A percentile compares a stretch with the other conserved stretches of the same genome.
These are phyloP conservation scores for Chamaenerion angustifolium DNA, from an alignment of 345 rosid species.

Conservation along the genomic window DNA sequence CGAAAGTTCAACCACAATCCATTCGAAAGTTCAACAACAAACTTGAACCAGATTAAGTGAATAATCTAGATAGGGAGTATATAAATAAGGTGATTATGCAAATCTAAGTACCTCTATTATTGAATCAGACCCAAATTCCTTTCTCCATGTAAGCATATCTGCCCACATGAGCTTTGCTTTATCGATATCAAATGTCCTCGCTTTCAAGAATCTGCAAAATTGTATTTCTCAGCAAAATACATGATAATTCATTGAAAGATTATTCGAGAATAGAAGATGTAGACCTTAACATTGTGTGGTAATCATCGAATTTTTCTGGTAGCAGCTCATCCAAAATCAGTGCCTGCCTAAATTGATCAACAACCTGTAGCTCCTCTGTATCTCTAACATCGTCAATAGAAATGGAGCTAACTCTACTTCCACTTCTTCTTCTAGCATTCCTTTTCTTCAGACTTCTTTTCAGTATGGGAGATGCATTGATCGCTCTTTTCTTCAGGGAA, in stretches of 20 bases:
- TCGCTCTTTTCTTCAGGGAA: conserved; percentile 79
- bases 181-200: conserved; percentile 30
- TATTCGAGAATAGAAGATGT: background rate
- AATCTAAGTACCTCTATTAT: conserved; percentile 19
- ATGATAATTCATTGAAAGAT: background rate
- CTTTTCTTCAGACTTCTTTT: conserved; percentile 82
- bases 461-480: conserved; percentile 82
- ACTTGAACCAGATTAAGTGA: background rate
- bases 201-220: conserved; percentile 28
- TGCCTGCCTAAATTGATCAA: conserved; percentile 75
- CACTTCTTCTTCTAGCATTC: conserved; percentile 63
- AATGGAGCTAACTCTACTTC: conserved; percentile 84
- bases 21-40: too few species aligned
- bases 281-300: conserved; percentile 90
- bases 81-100: background rate
- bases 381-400: conserved; percentile 97
- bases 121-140: conserved; percentile 28
- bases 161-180: conserved; percentile 41
- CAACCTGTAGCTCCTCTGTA: conserved; percentile 71
- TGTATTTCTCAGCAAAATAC: too few species aligned
- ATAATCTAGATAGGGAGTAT: background rate
- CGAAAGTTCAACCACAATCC: too few species aligned
- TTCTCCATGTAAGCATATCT: conserved; percentile 38
- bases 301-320: conserved; percentile 63
- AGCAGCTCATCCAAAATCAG: conserved; percentile 81